Evolutionary conservation across 805 yeast species (phyloP), one percentile per base, ranked within the genome.

Genomic region (Ascoidea rubescens): DNA sequence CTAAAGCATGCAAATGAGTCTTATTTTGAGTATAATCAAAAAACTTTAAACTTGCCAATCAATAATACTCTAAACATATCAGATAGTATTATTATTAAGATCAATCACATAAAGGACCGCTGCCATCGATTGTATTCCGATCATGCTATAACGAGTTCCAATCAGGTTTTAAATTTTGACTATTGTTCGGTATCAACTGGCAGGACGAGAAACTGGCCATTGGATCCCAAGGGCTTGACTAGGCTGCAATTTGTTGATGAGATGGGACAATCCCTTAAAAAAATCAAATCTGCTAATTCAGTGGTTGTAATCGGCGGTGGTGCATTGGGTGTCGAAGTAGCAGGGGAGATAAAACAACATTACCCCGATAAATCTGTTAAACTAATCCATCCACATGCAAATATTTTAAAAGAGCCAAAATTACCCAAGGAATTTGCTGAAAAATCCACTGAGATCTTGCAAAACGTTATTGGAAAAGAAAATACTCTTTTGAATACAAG

Each of bases 221-320:
- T 74, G 43, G 75, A 77, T 43, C 82, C 81, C 2, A 58, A 64
- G n/a, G 78, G 73, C 0, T 58, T 56, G 48, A 70, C 71, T 8
- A 63, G 59, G 50, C 64, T 66, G 16, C 60, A 59, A 5, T 76
- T 66, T 56, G 53, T 70, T 31, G 53, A 60, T 16, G 82, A 78
- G 56, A 75, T 77, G 78, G 50, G 53, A 4, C 56, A 59, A 21
- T 65, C 69, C 44, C 57, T 58, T 31, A 56, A 58, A 1, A 60
- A 62, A n/a, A 67, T 77, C 49, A 60, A 59, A 14, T 47, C 53
- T 3, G 67, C 72, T 14, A 60, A 71, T 6, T 64, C 59, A 5
- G 66, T 77, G n/a, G 69, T 74, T 5, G 63, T 72, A 7, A 69
- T 75, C 51, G 81, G 81, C 5, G 79, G 73, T 14, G 81, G 81